Evolutionary conservation across 129 eudicot genomes (phyloP).

Genomic region (Glebionis coronaria): DNA sequence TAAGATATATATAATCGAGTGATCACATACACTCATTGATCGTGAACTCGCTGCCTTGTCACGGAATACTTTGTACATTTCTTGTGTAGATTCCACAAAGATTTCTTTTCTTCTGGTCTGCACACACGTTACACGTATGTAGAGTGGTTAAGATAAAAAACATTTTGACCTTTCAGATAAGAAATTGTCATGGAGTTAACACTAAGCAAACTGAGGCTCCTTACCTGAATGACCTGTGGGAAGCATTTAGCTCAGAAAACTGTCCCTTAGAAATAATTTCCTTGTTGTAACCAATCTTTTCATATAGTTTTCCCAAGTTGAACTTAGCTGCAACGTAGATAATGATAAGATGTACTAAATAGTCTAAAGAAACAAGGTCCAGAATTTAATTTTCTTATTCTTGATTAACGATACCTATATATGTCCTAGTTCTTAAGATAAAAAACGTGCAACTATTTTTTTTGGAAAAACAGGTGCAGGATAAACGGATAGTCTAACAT

Average conservation of each 20-base stretch:
- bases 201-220: slow-evolving; percentile 1
- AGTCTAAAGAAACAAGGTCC: too few species aligned
- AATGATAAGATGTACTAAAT: neutral
- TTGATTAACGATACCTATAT: neutral
- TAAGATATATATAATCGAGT: neutral
- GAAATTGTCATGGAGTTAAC: neutral
- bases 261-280: slow-evolving; percentile 85
- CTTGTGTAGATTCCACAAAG: slow-evolving; percentile 60
- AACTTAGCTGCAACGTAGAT: slow-evolving; percentile 51
- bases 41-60: slow-evolving; percentile 90
- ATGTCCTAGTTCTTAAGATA: neutral
- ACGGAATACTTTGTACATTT: slow-evolving; percentile 58
- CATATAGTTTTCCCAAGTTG: slow-evolving; percentile 63
- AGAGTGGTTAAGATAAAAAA: slow-evolving; percentile 9
- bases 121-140: slow-evolving; percentile 16
- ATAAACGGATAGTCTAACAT: neutral
- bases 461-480: neutral
- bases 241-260: slow-evolving; percentile 71
- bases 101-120: slow-evolving; percentile 89
- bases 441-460: neutral
- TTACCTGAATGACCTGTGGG: slow-evolving; percentile 80
- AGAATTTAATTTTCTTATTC: neutral
- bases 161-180: neutral
- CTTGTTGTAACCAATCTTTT: slow-evolving; percentile 81
- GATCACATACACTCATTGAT: slow-evolving; percentile 74